Conservation (phyloP, 2,329 filamentous ascomycete species). For the Scedosporium boydii region DNA sequence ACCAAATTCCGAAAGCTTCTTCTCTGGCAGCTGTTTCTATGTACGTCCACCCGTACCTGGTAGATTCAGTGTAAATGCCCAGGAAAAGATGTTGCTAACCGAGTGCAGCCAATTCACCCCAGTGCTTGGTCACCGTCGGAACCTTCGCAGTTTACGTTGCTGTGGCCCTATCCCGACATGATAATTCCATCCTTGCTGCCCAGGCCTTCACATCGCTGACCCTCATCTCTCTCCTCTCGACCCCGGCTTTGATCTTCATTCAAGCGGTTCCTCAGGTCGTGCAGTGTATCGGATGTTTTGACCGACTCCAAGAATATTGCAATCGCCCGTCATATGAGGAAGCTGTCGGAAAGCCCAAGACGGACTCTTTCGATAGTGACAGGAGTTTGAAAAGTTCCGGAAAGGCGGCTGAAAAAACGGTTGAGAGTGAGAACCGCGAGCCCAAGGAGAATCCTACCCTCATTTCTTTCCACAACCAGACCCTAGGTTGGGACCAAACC, state of each 20-base stretch:
- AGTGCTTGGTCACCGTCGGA: neutral
- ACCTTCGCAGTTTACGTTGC: neutral
- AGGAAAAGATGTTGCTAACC: neutral
- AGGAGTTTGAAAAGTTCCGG: neutral
- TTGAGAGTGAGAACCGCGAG: neutral
- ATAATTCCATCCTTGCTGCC: neutral
- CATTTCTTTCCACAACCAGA: neutral
- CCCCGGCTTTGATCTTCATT: neutral
- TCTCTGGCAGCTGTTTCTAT: conserved; percentile 13
- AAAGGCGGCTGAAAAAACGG: neutral
- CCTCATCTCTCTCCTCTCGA: neutral
- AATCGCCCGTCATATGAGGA: neutral
- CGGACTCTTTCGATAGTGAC: neutral
- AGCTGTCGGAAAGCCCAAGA: neutral
- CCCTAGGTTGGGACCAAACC: conserved; percentile 9
- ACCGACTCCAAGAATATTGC: neutral
- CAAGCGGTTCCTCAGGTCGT: neutral
- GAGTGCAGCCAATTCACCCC: neutral
- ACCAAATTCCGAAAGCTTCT: conserved; percentile 17
- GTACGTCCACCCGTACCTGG: conserved; percentile 7
- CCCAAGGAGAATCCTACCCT: neutral
- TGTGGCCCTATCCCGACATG: neutral
- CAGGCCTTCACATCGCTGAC: neutral
- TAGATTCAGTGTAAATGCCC: conserved; percentile 1
- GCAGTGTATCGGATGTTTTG: neutral